Percentiles rank a stretch among this genome's conserved stretches.
Conservation (phyloP, 768 basidiomycete species). For the Lanmaoa pseudosensibilis region DNA sequence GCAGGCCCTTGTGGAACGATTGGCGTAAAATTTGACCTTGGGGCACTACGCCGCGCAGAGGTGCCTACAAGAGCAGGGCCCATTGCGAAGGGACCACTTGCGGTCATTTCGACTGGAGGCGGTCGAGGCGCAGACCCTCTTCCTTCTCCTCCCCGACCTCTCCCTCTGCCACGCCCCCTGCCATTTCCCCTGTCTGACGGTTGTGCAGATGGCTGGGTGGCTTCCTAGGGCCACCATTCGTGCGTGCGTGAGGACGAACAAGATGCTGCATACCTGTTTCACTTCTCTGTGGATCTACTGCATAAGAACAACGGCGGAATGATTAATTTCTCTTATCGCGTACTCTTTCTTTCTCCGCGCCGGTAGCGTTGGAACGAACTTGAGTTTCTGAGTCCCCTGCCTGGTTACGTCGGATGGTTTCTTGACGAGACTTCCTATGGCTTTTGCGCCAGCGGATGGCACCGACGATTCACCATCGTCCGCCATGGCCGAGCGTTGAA, state of each 20-base stretch:
- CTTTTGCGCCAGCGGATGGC: slow-evolving; percentile 47
- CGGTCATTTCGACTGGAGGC: slow-evolving; percentile 69
- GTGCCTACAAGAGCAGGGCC: slow-evolving; percentile 71
- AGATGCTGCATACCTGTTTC: slow-evolving; percentile 52
- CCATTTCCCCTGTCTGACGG: slow-evolving; percentile 44
- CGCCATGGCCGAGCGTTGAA: slow-evolving; percentile 14
- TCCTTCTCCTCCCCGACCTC: slow-evolving; percentile 54
- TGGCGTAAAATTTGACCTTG: slow-evolving; percentile 59
- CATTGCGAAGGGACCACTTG: slow-evolving; percentile 86
- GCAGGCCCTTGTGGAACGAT: slow-evolving; percentile 41
- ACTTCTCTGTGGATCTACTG: slow-evolving; percentile 48
- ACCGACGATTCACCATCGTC: slow-evolving; percentile 11
- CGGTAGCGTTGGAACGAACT: slow-evolving; percentile 77
- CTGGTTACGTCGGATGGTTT: slow-evolving; percentile 68
- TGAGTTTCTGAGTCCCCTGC: slow-evolving; percentile 73
- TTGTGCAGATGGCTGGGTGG: slow-evolving; percentile 34
- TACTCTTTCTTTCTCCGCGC: slow-evolving; percentile 79
- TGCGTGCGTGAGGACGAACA: neutral
- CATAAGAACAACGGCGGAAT: slow-evolving; percentile 7
- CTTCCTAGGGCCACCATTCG: slow-evolving; percentile 44
- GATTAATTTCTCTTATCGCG: slow-evolving; percentile 34
- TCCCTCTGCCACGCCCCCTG: slow-evolving; percentile 46
- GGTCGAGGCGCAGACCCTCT: slow-evolving; percentile 47
- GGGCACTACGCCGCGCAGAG: slow-evolving; percentile 47
- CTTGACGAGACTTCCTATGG: slow-evolving; percentile 75